Evolutionary conservation across 495 filamentous ascomycete genomes (phyloP).

Genomic region (Parathielavia appendiculata): DNA sequence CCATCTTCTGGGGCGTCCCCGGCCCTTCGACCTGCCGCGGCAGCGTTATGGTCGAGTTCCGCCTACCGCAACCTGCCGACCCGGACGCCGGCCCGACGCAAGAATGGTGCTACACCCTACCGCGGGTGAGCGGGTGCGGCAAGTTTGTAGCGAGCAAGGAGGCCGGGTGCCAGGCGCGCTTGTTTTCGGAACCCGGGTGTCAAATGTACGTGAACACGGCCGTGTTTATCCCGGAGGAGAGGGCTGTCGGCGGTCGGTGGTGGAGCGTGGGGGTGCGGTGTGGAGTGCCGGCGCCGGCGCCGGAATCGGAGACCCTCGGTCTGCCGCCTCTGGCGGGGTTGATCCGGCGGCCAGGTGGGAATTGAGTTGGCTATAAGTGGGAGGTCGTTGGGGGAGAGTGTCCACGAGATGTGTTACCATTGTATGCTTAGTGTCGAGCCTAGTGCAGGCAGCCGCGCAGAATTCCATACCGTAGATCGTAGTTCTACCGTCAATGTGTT

Average conservation of each 20-base stretch:
- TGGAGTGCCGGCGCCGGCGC: slow-evolving; percentile 25
- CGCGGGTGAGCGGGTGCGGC: slow-evolving; percentile 32
- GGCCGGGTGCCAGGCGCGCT: slow-evolving; percentile 37
- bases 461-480: too few relatives aligned
- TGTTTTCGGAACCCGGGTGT: slow-evolving; percentile 39
- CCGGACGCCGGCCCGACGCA: background rate
- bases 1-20: slow-evolving; percentile 36
- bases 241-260: slow-evolving; percentile 33
- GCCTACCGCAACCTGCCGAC: background rate
- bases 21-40: slow-evolving; percentile 38
- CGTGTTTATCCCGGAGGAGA: slow-evolving; percentile 36
- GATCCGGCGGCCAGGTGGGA: background rate
- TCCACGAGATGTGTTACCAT: background rate
- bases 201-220: slow-evolving; percentile 36
- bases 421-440: too few relatives aligned
- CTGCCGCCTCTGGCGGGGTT: slow-evolving; percentile 20
- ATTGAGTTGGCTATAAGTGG: background rate
- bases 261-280: slow-evolving; percentile 37
- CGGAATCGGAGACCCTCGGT: slow-evolving; percentile 18
- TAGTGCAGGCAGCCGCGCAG: too few relatives aligned
- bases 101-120: slow-evolving; percentile 34
- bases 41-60: slow-evolving; percentile 24
- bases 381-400: background rate
- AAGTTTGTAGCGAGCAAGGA: slow-evolving; percentile 35
- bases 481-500: too few relatives aligned